Percentiles rank a stretch among this genome's conserved stretches.
Conservation (phyloP, 2,329 filamentous ascomycete genomes). For the Fusarium zealandicum region DNA sequence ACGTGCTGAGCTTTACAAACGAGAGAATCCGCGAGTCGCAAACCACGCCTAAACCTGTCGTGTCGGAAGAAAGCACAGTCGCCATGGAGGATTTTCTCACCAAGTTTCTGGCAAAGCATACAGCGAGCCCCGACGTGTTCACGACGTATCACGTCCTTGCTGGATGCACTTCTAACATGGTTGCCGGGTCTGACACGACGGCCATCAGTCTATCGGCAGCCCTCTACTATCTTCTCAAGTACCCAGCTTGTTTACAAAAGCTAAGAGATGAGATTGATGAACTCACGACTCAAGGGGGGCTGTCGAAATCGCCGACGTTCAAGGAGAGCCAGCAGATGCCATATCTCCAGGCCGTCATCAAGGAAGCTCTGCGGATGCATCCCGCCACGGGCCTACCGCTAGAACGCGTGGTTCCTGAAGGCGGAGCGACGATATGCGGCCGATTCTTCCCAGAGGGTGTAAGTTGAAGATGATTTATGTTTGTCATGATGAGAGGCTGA, state of each 20-base stretch:
- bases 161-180: conserved; percentile 34
- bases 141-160: conserved; percentile 30
- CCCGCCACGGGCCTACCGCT: conserved; percentile 30
- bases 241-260: conserved; percentile 10
- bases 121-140: conserved; percentile 15
- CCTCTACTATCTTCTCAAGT: conserved; percentile 28
- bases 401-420: conserved; percentile 30
- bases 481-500: background rate
- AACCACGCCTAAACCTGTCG: conserved; percentile 16
- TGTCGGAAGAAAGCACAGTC: background rate
- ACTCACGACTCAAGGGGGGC: background rate
- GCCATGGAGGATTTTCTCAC: conserved; percentile 34
- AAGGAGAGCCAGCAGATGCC: conserved; percentile 31
- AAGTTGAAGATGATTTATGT: background rate
- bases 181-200: conserved; percentile 35
- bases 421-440: conserved; percentile 23
- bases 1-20: conserved; percentile 24
- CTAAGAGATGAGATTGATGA: conserved; percentile 18
- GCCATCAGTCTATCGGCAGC: conserved; percentile 34
- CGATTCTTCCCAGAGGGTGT: conserved; percentile 31
- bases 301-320: conserved; percentile 22
- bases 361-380: conserved; percentile 34
- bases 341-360: conserved; percentile 33
- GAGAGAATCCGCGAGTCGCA: conserved; percentile 26
- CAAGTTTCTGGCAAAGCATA: conserved; percentile 34